These are phyloP conservation scores for Nicotiana tomentosiformis DNA, from an alignment of 257 asterid species.

Conservation along the genomic window DNA sequence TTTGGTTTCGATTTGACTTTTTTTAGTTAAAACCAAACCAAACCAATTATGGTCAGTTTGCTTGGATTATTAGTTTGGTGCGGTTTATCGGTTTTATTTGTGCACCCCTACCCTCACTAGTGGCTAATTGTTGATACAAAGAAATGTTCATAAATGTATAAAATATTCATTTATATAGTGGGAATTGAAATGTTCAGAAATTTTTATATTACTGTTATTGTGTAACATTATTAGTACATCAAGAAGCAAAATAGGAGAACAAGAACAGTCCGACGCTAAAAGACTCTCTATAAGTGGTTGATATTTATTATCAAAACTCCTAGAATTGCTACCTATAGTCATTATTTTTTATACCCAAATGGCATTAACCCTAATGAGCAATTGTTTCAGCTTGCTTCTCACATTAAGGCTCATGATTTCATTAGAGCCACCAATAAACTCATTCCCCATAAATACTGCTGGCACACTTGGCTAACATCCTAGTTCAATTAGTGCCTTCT, in stretches of 20 bases:
- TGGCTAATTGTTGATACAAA: no score
- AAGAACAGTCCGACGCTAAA: neutral
- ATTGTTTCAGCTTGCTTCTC: neutral
- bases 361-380: neutral
- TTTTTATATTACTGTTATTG: no score
- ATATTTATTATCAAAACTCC: neutral
- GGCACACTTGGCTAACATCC: slow-evolving; percentile 1
- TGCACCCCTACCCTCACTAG: no score
- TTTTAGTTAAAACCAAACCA: no score
- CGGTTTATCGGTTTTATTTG: no score
- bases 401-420: slow-evolving; percentile 4
- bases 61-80: no score
- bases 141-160: no score
- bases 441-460: neutral
- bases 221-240: neutral
- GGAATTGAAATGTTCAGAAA: no score
- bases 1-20: no score
- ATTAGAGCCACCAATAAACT: neutral
- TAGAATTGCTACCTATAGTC: no score
- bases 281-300: neutral
- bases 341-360: neutral
- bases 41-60: no score
- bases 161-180: no score
- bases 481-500: neutral
- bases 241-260: neutral